Conservation (phyloP, 139 green algal species). For the Haematococcus lacustris region DNA sequence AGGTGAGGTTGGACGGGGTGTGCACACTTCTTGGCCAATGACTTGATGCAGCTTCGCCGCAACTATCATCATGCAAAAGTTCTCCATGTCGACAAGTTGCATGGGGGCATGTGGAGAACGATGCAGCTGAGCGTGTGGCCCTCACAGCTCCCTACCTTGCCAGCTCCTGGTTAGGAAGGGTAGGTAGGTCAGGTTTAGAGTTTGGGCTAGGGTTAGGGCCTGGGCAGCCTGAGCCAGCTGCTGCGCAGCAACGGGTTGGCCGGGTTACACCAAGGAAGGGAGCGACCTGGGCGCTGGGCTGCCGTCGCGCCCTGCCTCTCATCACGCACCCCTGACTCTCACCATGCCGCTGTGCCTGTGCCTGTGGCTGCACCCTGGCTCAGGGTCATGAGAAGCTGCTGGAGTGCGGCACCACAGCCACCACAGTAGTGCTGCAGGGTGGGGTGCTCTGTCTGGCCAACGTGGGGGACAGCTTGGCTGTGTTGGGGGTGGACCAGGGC, state of each 20-base stretch:
- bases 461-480: slow-evolving; percentile 54
- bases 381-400: slow-evolving; percentile 30
- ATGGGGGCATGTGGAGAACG: too few relatives aligned
- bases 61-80: too few relatives aligned
- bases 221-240: background rate
- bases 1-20: background rate
- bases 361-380: background rate
- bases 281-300: too few relatives aligned
- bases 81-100: too few relatives aligned
- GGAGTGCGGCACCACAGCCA: slow-evolving; percentile 63
- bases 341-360: background rate
- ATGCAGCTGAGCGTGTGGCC: too few relatives aligned
- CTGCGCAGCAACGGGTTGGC: background rate
- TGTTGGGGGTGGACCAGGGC: slow-evolving; percentile 40
- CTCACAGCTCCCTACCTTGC: too few relatives aligned
- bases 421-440: slow-evolving; percentile 48
- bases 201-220: background rate
- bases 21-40: background rate
- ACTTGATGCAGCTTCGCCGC: too few relatives aligned
- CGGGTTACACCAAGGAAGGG: background rate
- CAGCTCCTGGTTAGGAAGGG: too few relatives aligned
- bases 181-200: too few relatives aligned
- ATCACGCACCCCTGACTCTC: too few relatives aligned
- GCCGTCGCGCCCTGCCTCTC: too few relatives aligned
- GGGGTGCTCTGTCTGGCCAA: slow-evolving; percentile 37